Evolutionary conservation across 768 basidiomycete genomes (phyloP).

Genomic region (Psilocybe tampanensis): DNA sequence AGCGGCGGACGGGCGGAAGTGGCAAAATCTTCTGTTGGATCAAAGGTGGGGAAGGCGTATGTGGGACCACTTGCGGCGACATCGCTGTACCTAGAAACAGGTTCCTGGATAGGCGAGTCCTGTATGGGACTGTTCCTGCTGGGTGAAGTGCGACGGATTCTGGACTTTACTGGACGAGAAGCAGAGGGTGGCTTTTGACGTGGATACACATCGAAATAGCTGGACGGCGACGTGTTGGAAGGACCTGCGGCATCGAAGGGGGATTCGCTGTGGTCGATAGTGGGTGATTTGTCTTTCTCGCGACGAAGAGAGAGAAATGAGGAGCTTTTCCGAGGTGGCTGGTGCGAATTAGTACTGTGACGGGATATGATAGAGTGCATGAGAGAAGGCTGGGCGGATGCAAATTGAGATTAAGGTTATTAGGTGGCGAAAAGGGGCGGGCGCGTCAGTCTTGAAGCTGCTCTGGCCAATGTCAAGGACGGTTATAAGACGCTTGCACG

Average conservation of each 20-base stretch:
- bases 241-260: constrained; percentile 26
- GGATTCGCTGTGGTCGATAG: constrained; percentile 19
- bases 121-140: constrained; percentile 9
- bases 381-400: constrained; percentile 4
- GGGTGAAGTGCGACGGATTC: constrained; percentile 23
- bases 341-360: constrained; percentile 38
- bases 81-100: constrained; percentile 12
- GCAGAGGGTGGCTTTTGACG: constrained; percentile 38
- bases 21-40: constrained; percentile 30
- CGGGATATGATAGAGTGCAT: constrained; percentile 44
- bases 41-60: constrained; percentile 45
- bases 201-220: constrained; percentile 52
- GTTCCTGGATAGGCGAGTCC: constrained; percentile 13
- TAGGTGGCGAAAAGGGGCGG: constrained; percentile 4
- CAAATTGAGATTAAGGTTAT: constrained; percentile 7
- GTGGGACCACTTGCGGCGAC: constrained; percentile 28
- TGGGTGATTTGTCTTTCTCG: constrained; percentile 42
- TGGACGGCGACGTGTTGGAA: constrained; percentile 30
- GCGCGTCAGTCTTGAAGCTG: not conserved
- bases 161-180: constrained; percentile 34
- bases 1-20: constrained; percentile 24
- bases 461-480: constrained; percentile 4
- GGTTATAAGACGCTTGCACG: not conserved
- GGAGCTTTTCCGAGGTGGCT: constrained; percentile 52
- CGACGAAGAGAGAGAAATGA: constrained; percentile 60